These are phyloP conservation scores for Diplodia seriata DNA, from an alignment of 2,329 filamentous ascomycete genomes.

Conservation along the genomic window DNA sequence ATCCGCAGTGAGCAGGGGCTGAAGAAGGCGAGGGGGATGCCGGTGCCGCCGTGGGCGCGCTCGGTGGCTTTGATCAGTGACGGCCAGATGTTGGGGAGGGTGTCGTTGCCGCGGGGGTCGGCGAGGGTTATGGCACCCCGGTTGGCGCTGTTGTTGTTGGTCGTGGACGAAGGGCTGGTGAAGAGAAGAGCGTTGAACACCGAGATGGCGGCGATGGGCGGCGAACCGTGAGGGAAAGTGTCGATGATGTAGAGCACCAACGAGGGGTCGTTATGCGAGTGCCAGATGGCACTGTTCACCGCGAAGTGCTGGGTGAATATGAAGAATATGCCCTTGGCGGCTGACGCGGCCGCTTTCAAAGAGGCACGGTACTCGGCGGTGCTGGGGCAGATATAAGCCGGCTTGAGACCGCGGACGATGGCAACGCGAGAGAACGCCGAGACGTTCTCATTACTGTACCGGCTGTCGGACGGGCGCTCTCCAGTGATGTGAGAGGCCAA, in stretches of 20 bases:
- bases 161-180: background rate
- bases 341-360: background rate
- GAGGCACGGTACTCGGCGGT: background rate
- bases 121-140: background rate
- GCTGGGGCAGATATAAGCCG: background rate
- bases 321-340: background rate
- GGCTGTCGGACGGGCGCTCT: background rate
- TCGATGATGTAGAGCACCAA: background rate
- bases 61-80: background rate
- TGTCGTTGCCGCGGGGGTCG: background rate
- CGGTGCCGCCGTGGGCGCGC: background rate
- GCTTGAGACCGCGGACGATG: background rate
- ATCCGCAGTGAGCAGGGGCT: background rate
- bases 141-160: background rate
- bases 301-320: background rate
- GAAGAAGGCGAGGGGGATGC: background rate
- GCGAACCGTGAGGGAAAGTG: background rate
- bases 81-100: background rate
- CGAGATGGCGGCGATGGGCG: background rate
- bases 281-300: background rate
- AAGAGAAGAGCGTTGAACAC: conserved; percentile 1
- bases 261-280: background rate
- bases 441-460: background rate
- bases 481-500: background rate
- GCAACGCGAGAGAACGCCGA: conserved; percentile 5